A percentile compares a stretch with the other conserved stretches of the same genome.
Evolutionary conservation across 257 asterid genomes (phyloP).

Genomic region (Solanum pennellii): DNA sequence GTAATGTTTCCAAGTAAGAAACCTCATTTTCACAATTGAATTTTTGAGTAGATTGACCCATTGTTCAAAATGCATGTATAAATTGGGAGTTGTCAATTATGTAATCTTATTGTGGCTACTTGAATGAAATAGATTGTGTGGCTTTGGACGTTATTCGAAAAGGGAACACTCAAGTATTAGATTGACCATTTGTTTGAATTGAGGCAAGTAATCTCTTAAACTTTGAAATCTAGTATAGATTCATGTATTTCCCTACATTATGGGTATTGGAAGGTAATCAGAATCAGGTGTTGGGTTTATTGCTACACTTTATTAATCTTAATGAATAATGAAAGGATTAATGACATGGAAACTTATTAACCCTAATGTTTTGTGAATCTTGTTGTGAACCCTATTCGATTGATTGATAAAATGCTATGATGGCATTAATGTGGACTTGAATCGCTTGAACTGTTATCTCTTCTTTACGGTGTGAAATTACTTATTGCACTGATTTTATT

Average conservation of each 20-base stretch:
- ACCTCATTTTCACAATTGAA: neutral
- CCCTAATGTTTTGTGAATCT: no score
- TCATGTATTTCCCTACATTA: neutral
- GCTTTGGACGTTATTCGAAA: neutral
- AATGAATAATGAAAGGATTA: no score
- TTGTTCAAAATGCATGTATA: neutral
- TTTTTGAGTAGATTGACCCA: neutral
- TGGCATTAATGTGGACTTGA: neutral
- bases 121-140: neutral
- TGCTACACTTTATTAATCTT: neutral
- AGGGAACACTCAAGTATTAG: neutral
- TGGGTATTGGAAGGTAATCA: neutral
- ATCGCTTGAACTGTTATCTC: neutral
- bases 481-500: neutral
- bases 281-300: neutral
- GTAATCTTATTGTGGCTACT: neutral
- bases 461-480: neutral
- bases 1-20: neutral
- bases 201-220: neutral
- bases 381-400: neutral
- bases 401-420: neutral
- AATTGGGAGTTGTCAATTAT: neutral
- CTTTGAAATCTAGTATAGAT: neutral
- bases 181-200: neutral
- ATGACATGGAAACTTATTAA: no score